phyloP scores from a whole-genome alignment of 768 basidiomycete species.

The Serpula lacrymans region DNA sequence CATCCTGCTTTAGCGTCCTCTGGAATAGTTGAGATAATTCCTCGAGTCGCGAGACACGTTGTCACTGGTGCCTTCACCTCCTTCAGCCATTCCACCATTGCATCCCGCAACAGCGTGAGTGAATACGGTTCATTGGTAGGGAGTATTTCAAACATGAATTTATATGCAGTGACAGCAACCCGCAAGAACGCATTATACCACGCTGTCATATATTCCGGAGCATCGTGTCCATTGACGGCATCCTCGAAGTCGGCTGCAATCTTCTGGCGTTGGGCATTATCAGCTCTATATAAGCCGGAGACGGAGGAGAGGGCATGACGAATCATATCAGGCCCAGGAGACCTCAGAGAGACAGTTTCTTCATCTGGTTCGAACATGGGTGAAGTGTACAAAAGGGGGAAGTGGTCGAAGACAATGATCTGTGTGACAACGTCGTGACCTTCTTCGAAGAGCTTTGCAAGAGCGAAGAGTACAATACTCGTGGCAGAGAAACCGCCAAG shows the following conservation, averaged over 20 bases:
- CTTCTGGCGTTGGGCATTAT: too few relatives aligned
- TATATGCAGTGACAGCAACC: too few relatives aligned
- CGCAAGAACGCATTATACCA: too few relatives aligned
- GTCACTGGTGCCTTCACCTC: not conserved
- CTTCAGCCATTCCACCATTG: not conserved
- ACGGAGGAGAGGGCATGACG: too few relatives aligned
- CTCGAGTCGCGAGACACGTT: not conserved
- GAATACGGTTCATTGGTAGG: not conserved
- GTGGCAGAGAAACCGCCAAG: constrained; percentile 6
- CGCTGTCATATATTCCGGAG: too few relatives aligned
- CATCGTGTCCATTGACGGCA: too few relatives aligned
- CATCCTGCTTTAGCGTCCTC: not conserved
- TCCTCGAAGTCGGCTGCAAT: too few relatives aligned
- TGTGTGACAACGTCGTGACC: constrained; percentile 12
- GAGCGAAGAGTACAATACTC: constrained; percentile 4
- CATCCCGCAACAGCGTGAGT: not conserved
- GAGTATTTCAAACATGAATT: too few relatives aligned
- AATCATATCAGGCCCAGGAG: too few relatives aligned
- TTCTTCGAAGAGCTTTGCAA: constrained; percentile 5
- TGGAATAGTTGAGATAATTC: not conserved
- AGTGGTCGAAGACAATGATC: constrained; percentile 9
- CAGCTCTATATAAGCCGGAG: too few relatives aligned
- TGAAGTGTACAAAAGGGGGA: not conserved
- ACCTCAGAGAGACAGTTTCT: too few relatives aligned
- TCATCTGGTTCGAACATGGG: too few relatives aligned